Conservation (phyloP, 176 grass and related monocot species). For the Ananas comosus region DNA sequence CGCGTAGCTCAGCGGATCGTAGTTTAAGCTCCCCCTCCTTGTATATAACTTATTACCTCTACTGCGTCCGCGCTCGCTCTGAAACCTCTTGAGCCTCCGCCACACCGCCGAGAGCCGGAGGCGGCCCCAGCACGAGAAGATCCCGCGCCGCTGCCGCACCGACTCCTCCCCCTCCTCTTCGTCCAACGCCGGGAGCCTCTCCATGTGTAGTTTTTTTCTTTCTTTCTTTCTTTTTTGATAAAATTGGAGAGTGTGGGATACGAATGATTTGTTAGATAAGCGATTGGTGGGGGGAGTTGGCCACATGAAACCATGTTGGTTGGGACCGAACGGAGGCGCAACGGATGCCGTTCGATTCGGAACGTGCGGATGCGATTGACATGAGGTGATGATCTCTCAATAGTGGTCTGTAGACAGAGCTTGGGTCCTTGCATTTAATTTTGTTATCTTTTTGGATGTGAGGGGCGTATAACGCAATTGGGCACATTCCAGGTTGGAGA, state of each 20-base stretch:
- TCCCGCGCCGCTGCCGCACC: neutral
- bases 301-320: conserved; percentile 13
- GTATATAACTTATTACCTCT: neutral
- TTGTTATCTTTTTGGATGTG: too few relatives aligned
- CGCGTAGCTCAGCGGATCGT: conserved; percentile 21
- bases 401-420: too few relatives aligned
- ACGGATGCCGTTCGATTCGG: too few relatives aligned
- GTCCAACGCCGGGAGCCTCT: conserved; percentile 19
- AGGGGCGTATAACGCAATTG: too few relatives aligned
- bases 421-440: too few relatives aligned
- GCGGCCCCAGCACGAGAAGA: conserved; percentile 18
- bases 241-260: too few relatives aligned
- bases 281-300: neutral
- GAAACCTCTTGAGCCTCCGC: neutral
- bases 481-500: too few relatives aligned
- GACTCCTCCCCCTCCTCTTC: conserved; percentile 17
- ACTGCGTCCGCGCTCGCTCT: neutral
- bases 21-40: conserved; percentile 8
- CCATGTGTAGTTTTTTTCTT: neutral
- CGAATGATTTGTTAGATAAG: conserved; percentile 17
- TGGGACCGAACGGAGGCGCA: neutral
- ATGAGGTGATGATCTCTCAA: too few relatives aligned
- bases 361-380: too few relatives aligned
- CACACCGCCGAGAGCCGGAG: conserved; percentile 3
- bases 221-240: too few relatives aligned